Evolutionary conservation across 2,329 filamentous ascomycete genomes (phyloP).

Genomic region (Ceratocystis harringtonii): DNA sequence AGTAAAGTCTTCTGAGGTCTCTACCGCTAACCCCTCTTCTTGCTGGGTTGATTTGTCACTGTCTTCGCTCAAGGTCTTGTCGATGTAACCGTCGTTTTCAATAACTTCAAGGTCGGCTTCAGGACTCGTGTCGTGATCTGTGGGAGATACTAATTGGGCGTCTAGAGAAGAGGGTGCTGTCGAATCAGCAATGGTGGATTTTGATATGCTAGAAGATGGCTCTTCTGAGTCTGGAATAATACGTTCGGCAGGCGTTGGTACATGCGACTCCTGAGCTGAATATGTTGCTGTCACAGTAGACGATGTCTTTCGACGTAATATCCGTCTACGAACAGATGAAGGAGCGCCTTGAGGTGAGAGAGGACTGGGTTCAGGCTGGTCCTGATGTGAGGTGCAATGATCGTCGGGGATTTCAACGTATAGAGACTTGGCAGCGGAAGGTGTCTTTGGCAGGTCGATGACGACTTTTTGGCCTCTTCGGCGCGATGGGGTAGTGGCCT

Average conservation of each 20-base stretch:
- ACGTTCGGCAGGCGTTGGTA: not conserved
- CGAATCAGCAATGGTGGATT: not conserved
- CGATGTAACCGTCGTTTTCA: not conserved
- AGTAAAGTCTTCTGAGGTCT: not conserved
- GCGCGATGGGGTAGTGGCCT: not conserved
- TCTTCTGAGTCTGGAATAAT: constrained; percentile 24
- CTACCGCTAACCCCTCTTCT: not conserved
- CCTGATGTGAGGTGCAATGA: not conserved
- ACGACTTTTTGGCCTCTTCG: not conserved
- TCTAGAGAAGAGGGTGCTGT: not conserved
- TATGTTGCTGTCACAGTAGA: too few relatives aligned
- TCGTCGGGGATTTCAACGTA: not conserved
- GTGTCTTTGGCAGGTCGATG: constrained; percentile 5
- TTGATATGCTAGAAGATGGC: constrained; percentile 3
- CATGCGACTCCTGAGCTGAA: not conserved
- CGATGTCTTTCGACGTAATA: not conserved
- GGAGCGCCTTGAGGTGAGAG: not conserved
- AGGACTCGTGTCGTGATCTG: not conserved
- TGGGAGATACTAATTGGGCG: not conserved
- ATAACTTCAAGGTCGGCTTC: not conserved
- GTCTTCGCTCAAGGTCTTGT: not conserved
- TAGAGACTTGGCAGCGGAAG: not conserved
- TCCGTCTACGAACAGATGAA: not conserved
- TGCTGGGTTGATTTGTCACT: not conserved
- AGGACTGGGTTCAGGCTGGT: not conserved